Evolutionary conservation across 2,329 filamentous ascomycete species (phyloP), one percentile per base, ranked within the genome.

Genomic region (Aspergillus sp.): DNA sequence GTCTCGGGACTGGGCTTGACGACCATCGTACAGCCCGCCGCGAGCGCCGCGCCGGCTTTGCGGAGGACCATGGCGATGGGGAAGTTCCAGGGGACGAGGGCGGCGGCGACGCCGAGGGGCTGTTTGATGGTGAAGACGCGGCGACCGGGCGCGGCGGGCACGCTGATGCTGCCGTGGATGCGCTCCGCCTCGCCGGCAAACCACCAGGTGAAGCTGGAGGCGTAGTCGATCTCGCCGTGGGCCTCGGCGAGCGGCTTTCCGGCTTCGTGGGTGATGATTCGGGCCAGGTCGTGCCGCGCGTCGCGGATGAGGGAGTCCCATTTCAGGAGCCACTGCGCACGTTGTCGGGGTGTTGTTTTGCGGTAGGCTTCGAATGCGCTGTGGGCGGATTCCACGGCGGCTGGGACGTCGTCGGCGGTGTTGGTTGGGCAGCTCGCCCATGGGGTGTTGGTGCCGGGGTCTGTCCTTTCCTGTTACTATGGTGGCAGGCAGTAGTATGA

Each of bases 1-100:
- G 74, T 78, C 53, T 85, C 80, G 1, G 80, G 80, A 3, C 75
- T 79, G 2, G 80, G 78, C 59, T 85, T 85, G 11, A 75, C 67
- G 17, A 88, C 67, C 75, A 88, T 83, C 1, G 80, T 78, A 50
- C 80, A 84, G 1, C 80, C 80, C 3, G 80, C 80, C 1, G 80
- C 80, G 24, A 84, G 58, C 1, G 80, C 80, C 5, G 79, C 76
- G 29, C 73, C 69, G 2, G 72, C 78, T 51, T 84, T 85, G 19
- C 80, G 67, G 32, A 82, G 54, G 5, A 82, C 69, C 74, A 84
- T 66, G 19, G 76, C 77, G 31, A 80, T 67, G 0, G 78, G 78
- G 42, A 82, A 82, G 47, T 84, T 82, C 80, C 80, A 84, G 4
- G 80, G 80, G 2, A 83, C 78, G 11, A 85, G 60, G 0, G 79